Percentiles rank a stretch among this genome's conserved stretches.
Evolutionary conservation across 176 grass and related monocot genomes (phyloP).

Genomic region (Tuctoria greenei): DNA sequence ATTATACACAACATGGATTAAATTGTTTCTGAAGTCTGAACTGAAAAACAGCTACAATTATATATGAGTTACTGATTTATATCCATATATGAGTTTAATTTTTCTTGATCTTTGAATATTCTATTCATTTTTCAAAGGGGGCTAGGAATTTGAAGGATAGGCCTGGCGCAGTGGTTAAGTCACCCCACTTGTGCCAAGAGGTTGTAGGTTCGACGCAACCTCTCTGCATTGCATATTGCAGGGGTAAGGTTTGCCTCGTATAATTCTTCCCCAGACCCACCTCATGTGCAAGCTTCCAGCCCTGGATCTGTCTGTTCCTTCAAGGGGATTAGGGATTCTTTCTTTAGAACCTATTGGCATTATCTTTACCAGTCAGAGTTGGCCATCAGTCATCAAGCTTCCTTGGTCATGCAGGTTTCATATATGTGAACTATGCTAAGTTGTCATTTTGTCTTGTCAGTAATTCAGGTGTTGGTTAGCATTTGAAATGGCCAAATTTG

Average conservation of each 20-base stretch:
- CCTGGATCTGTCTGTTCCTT: too few species aligned
- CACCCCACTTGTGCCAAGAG: too few species aligned
- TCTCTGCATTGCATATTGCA: too few species aligned
- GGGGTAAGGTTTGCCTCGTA: too few species aligned
- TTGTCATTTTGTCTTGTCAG: background rate
- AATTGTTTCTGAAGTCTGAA: background rate
- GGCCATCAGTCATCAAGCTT: background rate
- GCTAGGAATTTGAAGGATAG: too few species aligned
- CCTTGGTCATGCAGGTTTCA: slow-evolving; percentile 9
- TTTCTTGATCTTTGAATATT: slow-evolving; percentile 12
- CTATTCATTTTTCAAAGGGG: too few species aligned
- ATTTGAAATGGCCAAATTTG: background rate
- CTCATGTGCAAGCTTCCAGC: too few species aligned
- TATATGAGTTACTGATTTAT: background rate
- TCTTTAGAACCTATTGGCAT: background rate
- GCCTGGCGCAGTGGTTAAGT: too few species aligned
- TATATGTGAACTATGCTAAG: background rate
- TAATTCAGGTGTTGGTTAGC: background rate
- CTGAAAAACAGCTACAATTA: background rate
- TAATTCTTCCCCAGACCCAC: too few species aligned
- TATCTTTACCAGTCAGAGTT: background rate
- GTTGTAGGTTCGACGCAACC: too few species aligned
- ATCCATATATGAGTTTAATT: background rate
- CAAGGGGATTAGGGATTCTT: background rate
- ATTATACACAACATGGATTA: background rate